Base-by-base conservation (phyloP, 768 basidiomycete species). In the Lactarius tabidus region DNA sequence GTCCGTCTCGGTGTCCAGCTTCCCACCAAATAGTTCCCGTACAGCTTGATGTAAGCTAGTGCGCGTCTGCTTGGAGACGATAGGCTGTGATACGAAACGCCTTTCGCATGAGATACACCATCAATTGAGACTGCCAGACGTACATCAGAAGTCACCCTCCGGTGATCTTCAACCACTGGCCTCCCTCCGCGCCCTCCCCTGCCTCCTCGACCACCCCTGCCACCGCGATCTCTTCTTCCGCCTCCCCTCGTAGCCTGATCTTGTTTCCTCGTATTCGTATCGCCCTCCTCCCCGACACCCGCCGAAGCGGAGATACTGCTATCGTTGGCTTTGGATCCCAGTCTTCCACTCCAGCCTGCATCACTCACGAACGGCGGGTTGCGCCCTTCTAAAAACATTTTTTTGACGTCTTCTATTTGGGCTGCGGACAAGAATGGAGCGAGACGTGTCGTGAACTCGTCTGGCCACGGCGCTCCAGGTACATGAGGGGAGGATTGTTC, bases 1-100 rank as follows among this genome's bases (percentile, higher is more conserved):
- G 68, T 90, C 89, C 1, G 91, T 90, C 72, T 93, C 89, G 33
- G 86, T 91, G 60, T 95, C 90, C 59, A 98, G 81, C 70, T 90
- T 91, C 33, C 93, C 93, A 3, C 74, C 79, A 74, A 98, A 98
- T 20, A 91, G 74, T 68, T 88, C 85, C 64, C 97, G 85, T 57
- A 99, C 79, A 17, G 80, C 77, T 75, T 90, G 82, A 74, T 99
- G 97, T 66, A 98, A 82, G 2, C 84, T 84, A 2, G 92, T 93
- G 31, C 97, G 85, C 6, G 82, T 85, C 39, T 84, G 81, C 76
- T 98, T 98, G 8, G 87, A 88, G 28, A 80, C 73, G 55, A 99
- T 95, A 12, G 91, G 88, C 94, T 97, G 74, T 9, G 39, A 55
- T 45, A 17, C 35, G 23, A 28, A 31, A 29, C 56, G 35, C 48